Percentiles rank a stretch among this genome's conserved stretches.
These are phyloP conservation scores for Juglanconis sp. DNA, from an alignment of 2,329 filamentous ascomycete species.

Conservation along the genomic window DNA sequence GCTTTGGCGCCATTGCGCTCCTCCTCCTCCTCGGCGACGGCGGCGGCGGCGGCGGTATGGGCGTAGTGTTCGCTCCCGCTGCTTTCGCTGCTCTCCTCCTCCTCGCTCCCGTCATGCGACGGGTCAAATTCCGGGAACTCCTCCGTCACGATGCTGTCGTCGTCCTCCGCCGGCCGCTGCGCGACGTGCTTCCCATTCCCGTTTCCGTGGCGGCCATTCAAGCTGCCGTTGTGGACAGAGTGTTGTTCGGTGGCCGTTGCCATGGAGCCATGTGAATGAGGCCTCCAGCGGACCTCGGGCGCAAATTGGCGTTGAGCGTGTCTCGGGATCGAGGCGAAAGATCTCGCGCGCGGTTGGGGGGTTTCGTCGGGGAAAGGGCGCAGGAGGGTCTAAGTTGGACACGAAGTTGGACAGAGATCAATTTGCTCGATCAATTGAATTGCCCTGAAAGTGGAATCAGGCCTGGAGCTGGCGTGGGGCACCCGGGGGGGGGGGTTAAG, in stretches of 20 bases:
- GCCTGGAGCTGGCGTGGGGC: no score
- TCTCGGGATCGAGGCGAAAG: neutral
- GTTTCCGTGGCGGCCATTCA: conserved; percentile 10
- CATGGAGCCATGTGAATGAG: conserved; percentile 19
- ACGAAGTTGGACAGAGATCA: no score
- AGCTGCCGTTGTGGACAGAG: conserved; percentile 5
- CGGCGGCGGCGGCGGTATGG: neutral
- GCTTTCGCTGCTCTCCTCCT: neutral
- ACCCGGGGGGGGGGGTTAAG: no score
- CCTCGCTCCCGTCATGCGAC: conserved; percentile 15
- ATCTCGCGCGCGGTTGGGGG: neutral
- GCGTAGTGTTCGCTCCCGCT: conserved; percentile 8
- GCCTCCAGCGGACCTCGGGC: conserved; percentile 8
- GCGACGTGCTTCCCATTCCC: neutral
- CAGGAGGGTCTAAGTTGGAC: no score
- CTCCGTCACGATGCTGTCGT: conserved; percentile 16
- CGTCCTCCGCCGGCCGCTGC: conserved; percentile 12
- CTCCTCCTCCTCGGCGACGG: neutral
- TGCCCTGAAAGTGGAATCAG: no score
- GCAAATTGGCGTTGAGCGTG: neutral
- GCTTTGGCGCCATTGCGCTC: neutral
- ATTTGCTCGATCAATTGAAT: no score
- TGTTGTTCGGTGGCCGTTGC: conserved; percentile 10
- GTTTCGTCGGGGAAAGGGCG: no score
- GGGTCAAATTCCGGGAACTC: conserved; percentile 20